A percentile compares a stretch with the other conserved stretches of the same genome.
Evolutionary conservation across 108 stramenopile genomes (phyloP).

Genomic region (Licmophora abbreviata): DNA sequence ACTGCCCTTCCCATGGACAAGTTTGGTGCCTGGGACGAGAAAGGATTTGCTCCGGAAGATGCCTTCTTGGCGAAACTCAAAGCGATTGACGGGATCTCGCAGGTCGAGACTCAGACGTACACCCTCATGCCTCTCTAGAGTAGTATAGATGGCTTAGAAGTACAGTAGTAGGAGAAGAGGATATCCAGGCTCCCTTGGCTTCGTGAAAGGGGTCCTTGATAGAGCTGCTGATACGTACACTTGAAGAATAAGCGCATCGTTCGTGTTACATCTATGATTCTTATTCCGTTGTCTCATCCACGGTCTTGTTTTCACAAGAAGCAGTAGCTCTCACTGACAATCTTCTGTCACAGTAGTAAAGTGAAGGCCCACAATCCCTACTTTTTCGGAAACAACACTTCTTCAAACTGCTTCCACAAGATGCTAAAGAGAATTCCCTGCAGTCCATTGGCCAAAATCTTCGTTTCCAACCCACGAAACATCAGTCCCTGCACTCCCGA

Average conservation of each 20-base stretch:
- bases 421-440: conserved; percentile 95
- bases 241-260: too few relatives aligned
- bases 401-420: conserved; percentile 98
- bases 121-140: conserved; percentile 56
- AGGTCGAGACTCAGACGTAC: conserved; percentile 85
- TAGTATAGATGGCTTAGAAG: too few relatives aligned
- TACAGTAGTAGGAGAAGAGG: too few relatives aligned
- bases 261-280: too few relatives aligned
- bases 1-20: conserved; percentile 29
- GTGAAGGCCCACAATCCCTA: too few relatives aligned
- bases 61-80: conserved; percentile 64
- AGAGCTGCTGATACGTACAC: too few relatives aligned
- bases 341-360: too few relatives aligned
- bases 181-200: too few relatives aligned
- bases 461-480: conserved; percentile 96
- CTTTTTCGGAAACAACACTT: conserved; percentile 71
- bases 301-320: too few relatives aligned
- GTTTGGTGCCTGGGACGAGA: conserved; percentile 50
- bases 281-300: too few relatives aligned
- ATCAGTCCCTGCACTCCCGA: conserved; percentile 89
- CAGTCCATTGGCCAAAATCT: conserved; percentile 96
- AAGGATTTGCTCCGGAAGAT: conserved; percentile 48
- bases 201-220: too few relatives aligned
- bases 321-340: too few relatives aligned
- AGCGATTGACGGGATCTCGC: conserved; percentile 77